Percentiles rank a stretch among this genome's conserved stretches.
These are phyloP conservation scores for Xerocomellus amylosporus DNA, from an alignment of 768 basidiomycete genomes.

Conservation along the genomic window DNA sequence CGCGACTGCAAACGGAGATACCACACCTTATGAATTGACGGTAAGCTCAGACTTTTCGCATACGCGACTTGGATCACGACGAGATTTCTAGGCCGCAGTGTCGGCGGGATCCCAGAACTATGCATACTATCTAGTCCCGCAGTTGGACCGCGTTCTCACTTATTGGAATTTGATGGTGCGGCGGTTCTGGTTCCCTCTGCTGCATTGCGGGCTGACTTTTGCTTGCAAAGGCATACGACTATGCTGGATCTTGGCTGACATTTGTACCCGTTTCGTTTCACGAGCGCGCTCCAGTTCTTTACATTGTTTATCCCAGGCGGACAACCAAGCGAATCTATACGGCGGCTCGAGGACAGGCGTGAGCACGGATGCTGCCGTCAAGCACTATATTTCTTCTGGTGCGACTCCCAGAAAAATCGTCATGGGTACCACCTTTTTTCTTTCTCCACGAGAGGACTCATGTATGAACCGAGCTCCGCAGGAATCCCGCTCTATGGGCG, in stretches of 20 bases:
- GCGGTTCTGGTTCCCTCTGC: not conserved
- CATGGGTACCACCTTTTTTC: conserved; percentile 43
- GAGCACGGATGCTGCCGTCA: conserved; percentile 65
- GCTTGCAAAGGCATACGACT: conserved; percentile 60
- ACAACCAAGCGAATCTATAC: conserved; percentile 67
- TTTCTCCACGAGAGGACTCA: not conserved
- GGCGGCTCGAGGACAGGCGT: conserved; percentile 60
- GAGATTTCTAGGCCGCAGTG: conserved; percentile 46
- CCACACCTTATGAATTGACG: conserved; percentile 56
- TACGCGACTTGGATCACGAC: not conserved
- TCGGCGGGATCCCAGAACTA: conserved; percentile 62
- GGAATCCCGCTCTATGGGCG: conserved; percentile 82
- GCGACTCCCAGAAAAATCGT: conserved; percentile 64
- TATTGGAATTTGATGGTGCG: conserved; percentile 83
- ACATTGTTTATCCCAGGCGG: conserved; percentile 30
- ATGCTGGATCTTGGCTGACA: conserved; percentile 75
- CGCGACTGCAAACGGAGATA: conserved; percentile 57
- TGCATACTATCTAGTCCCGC: conserved; percentile 51
- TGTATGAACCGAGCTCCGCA: not conserved
- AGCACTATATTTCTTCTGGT: conserved; percentile 57
- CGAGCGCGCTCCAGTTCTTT: not conserved
- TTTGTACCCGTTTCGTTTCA: conserved; percentile 40
- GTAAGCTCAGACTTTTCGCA: conserved; percentile 20
- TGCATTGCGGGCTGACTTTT: not conserved
- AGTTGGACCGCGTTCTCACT: conserved; percentile 63